phyloP scores from a whole-genome alignment of 2,329 filamentous ascomycete genomes.

The Teratosphaeria viscida region DNA sequence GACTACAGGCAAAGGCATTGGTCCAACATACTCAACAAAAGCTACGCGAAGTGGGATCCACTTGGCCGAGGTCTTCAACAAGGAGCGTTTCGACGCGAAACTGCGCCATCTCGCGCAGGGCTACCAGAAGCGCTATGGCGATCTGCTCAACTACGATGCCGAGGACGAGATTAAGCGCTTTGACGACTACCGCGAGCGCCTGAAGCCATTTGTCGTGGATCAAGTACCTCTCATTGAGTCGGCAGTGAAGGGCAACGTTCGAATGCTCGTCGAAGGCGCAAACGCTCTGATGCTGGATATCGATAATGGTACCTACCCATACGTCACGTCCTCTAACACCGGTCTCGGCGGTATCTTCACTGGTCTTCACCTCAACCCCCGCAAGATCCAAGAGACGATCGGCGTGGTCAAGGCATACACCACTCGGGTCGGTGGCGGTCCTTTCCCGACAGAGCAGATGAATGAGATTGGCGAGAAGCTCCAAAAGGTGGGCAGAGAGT shows the following conservation, averaged over 20 bases:
- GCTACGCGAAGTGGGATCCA: constrained; percentile 56
- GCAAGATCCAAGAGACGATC: constrained; percentile 50
- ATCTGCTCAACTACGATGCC: constrained; percentile 55
- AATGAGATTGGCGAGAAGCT: constrained; percentile 48
- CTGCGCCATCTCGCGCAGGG: constrained; percentile 50
- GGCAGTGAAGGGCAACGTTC: constrained; percentile 48
- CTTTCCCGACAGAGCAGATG: constrained; percentile 58
- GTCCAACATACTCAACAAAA: constrained; percentile 54
- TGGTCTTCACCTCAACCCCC: constrained; percentile 51
- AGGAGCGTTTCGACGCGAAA: constrained; percentile 55
- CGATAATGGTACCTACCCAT: constrained; percentile 52
- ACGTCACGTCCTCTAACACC: constrained; percentile 51
- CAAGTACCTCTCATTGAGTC: constrained; percentile 53
- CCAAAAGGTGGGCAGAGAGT: constrained; percentile 46
- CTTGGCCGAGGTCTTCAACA: constrained; percentile 57
- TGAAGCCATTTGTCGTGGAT: constrained; percentile 55
- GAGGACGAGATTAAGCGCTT: constrained; percentile 59
- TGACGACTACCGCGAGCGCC: constrained; percentile 46
- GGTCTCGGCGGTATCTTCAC: constrained; percentile 52
- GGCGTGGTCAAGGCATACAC: constrained; percentile 61
- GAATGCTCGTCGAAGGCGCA: constrained; percentile 59
- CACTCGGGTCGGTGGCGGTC: constrained; percentile 46
- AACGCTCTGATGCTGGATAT: constrained; percentile 60
- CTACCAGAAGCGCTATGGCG: constrained; percentile 60
- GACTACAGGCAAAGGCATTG: constrained; percentile 38